Evolutionary conservation across 352 stramenopile species (phyloP).

Genomic region (Globisporangium lucens): DNA sequence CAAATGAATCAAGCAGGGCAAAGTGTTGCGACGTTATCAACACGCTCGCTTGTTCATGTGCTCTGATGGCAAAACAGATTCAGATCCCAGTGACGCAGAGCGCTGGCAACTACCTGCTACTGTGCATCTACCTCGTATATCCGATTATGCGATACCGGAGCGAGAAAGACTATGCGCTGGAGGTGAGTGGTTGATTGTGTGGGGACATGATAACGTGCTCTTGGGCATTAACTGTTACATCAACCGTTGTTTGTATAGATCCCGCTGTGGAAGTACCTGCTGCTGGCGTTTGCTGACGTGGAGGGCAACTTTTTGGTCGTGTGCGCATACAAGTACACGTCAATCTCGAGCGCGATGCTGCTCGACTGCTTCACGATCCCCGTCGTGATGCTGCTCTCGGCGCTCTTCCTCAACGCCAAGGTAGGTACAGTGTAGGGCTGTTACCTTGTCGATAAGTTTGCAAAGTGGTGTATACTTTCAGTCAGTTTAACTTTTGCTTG

Average conservation of each 20-base stretch:
- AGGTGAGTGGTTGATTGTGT: conserved; percentile 21
- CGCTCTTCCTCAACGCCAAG: conserved; percentile 80
- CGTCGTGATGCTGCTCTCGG: conserved; percentile 93
- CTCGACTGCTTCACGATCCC: conserved; percentile 96
- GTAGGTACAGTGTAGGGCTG: conserved; percentile 12
- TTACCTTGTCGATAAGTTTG: neutral
- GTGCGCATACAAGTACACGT: conserved; percentile 96
- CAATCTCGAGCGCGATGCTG: conserved; percentile 94
- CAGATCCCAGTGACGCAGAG: conserved; percentile 76
- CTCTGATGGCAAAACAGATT: conserved; percentile 32
- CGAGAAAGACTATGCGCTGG: conserved; percentile 45
- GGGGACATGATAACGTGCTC: neutral
- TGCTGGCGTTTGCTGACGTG: conserved; percentile 93
- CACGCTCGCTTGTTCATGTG: neutral
- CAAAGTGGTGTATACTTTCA: neutral
- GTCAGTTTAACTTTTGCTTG: neutral
- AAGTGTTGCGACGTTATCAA: neutral
- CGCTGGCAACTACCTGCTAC: conserved; percentile 63
- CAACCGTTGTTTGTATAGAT: conserved; percentile 22
- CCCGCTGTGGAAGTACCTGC: conserved; percentile 86
- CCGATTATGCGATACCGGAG: conserved; percentile 39
- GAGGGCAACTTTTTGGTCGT: conserved; percentile 94
- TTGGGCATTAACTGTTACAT: no score
- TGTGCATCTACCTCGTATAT: conserved; percentile 54
- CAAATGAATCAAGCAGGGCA: neutral